Evolutionary conservation across 1,284 basidiomycete species (phyloP).

Genomic region (Caloboletus firmus): DNA sequence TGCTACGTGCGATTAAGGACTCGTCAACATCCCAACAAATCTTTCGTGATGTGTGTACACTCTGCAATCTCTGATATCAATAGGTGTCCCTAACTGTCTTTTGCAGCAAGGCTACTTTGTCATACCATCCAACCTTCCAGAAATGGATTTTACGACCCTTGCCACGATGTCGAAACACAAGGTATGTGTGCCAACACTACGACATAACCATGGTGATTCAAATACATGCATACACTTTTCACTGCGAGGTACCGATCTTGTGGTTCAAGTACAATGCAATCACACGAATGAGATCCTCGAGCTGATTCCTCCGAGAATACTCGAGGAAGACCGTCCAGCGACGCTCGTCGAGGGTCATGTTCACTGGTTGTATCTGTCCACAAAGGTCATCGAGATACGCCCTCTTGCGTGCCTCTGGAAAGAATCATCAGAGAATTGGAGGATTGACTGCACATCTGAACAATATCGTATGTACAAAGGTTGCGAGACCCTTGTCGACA

Average conservation of each 20-base stretch:
- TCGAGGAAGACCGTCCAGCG: conserved; percentile 41
- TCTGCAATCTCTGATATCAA: no score
- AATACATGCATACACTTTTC: conserved; percentile 31
- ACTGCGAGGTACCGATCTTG: conserved; percentile 19
- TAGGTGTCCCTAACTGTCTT: not conserved
- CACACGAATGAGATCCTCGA: conserved; percentile 22
- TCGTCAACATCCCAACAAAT: conserved; percentile 13
- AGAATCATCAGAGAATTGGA: conserved; percentile 15
- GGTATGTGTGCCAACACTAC: conserved; percentile 2
- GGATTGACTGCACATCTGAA: not conserved
- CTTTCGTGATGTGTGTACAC: not conserved
- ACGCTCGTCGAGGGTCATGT: conserved; percentile 33
- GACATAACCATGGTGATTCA: not conserved
- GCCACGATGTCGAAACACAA: conserved; percentile 16
- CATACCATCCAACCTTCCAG: conserved; percentile 34
- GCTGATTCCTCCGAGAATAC: conserved; percentile 37
- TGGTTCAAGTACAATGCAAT: conserved; percentile 30
- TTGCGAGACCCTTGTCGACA: conserved; percentile 5
- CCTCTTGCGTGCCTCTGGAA: conserved; percentile 30
- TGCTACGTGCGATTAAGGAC: conserved; percentile 34
- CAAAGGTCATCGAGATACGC: conserved; percentile 38
- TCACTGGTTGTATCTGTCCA: conserved; percentile 41
- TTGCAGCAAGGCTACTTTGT: conserved; percentile 37
- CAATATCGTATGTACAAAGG: conserved; percentile 1
- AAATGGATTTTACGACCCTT: conserved; percentile 39